Evolutionary conservation across 768 basidiomycete genomes (phyloP), one percentile per base, ranked within the genome.

Genomic region (Xerocomellus amylosporus): DNA sequence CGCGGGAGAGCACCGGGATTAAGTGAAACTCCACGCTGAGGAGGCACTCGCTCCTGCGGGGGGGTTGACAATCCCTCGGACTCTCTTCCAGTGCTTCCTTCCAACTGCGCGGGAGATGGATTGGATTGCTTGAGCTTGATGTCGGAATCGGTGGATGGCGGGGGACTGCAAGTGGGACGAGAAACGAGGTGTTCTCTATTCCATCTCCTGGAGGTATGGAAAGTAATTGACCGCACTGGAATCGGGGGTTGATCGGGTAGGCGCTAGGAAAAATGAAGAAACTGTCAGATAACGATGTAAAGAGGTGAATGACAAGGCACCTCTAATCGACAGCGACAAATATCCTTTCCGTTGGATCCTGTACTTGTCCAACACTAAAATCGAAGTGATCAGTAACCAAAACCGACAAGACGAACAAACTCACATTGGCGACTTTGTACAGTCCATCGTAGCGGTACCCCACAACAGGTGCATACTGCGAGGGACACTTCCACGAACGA

Each of bases 401-500:
- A 46, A 26, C 6, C 4, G 9, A 45, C 4, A 12, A 28, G 19
- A 31, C 15, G 4, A 13, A 45, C 13, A 33, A 17, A 37, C 58
- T 42, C 30, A 73, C 71, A 7, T 46, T 38, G 4, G 58, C 36
- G 4, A 71, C 57, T 34, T 26, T 69, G 48, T 71, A 71, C 3
- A 71, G 39, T 19, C 70, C 70, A 30, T 73, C 70, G 24, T 72
- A 71, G 3, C 70, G 71, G 33, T 60, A 63, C 9, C 68, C 69
- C 2, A 30, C 6, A 2, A 26, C 13, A 12, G 70, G 70, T 5
- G 71, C 64, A 55, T 68, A 71, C 40, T 52, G 51, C 10, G 71
- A 71, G 8, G 7, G 13, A 31, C 49, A 44, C 8, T 4, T 61
- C 17, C 4, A 55, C 8, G 70, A 67, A 17, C 70, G 61, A 34